phyloP scores from a whole-genome alignment of 2,329 filamentous ascomycete genomes.

The Fusarium sp. region DNA sequence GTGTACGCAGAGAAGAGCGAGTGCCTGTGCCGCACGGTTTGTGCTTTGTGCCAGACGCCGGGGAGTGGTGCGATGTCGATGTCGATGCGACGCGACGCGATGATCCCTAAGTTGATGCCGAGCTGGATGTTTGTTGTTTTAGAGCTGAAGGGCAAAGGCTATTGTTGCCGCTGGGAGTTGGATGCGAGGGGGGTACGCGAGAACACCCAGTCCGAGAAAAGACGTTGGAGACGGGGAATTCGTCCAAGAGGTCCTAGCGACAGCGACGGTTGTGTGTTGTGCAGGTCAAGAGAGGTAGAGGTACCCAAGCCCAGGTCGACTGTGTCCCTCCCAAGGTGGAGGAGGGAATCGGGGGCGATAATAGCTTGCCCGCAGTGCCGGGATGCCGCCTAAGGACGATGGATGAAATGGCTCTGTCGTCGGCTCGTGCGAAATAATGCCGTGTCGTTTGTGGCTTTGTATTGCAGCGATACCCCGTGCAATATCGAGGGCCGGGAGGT shows the following conservation, averaged over 20 bases:
- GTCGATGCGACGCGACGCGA: conserved; percentile 34
- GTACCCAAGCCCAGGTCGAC: conserved; percentile 24
- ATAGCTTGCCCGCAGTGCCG: conserved; percentile 43
- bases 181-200: not conserved
- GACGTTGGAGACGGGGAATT: conserved; percentile 19
- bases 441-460: conserved; percentile 2
- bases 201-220: conserved; percentile 5
- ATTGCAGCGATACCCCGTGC: conserved; percentile 2
- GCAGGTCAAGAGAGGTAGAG: conserved; percentile 28
- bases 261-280: conserved; percentile 39
- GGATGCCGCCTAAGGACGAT: conserved; percentile 32
- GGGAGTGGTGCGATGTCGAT: conserved; percentile 40
- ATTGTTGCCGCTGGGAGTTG: not conserved
- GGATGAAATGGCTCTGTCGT: conserved; percentile 31
- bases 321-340: conserved; percentile 32
- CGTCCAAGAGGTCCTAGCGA: conserved; percentile 17
- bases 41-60: conserved; percentile 35
- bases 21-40: conserved; percentile 41
- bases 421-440: conserved; percentile 11
- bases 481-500: conserved; percentile 18
- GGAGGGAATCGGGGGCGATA: conserved; percentile 34
- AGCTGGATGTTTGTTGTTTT: conserved; percentile 39
- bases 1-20: conserved; percentile 29
- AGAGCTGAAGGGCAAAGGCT: conserved; percentile 19
- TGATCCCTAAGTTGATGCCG: conserved; percentile 37